phyloP scores from a whole-genome alignment of 805 yeast species.

The Citeromyces matritensis region DNA sequence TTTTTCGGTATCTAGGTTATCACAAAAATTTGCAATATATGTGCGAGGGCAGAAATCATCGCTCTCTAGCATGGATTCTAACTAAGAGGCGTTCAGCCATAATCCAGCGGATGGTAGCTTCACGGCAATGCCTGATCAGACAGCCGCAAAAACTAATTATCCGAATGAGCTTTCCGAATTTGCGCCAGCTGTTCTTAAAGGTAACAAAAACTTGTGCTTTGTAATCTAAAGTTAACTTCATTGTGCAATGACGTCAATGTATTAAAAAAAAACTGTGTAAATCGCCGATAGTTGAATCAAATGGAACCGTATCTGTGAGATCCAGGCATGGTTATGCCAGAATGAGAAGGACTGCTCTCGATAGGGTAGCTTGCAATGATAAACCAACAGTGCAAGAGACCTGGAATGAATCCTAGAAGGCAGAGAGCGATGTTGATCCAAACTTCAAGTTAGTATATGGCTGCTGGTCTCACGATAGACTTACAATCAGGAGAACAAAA shows the following conservation, averaged over 20 bases:
- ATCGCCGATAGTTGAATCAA: constrained; percentile 1
- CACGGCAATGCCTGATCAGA: no score
- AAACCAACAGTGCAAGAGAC: constrained; percentile 64
- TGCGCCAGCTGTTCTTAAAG: not conserved
- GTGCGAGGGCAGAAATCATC: no score
- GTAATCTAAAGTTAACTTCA: not conserved
- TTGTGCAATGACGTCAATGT: no score
- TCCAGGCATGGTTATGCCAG: constrained; percentile 19
- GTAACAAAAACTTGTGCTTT: not conserved
- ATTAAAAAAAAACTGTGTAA: not conserved
- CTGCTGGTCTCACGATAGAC: constrained; percentile 5
- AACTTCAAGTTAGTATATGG: constrained; percentile 9
- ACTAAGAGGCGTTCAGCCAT: no score
- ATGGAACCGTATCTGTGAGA: constrained; percentile 16
- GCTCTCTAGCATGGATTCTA: no score
- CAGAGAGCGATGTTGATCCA: constrained; percentile 55
- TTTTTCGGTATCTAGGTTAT: no score
- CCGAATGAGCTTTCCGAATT: not conserved
- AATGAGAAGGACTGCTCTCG: constrained; percentile 11
- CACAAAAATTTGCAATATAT: no score
- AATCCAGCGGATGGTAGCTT: no score
- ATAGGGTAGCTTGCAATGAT: constrained; percentile 61
- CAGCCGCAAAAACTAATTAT: not conserved
- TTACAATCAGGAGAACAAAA: constrained; percentile 36
- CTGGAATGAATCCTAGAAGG: constrained; percentile 62